A percentile compares a stretch with the other conserved stretches of the same genome.
phyloP scores from a whole-genome alignment of 2,329 filamentous ascomycete genomes.

The Fusarium globosum region DNA sequence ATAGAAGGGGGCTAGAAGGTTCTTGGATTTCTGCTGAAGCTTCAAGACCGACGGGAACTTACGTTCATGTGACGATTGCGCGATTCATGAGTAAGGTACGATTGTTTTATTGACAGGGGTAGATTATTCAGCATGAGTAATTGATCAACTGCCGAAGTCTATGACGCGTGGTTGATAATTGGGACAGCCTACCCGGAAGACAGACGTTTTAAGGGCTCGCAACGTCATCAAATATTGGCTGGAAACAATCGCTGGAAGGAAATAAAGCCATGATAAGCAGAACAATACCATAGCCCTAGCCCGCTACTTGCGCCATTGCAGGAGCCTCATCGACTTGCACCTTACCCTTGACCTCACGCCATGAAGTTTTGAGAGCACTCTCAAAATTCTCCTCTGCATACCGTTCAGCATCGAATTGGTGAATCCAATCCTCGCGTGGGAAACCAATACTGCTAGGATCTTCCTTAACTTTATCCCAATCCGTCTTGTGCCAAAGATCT shows the following conservation, averaged over 20 bases:
- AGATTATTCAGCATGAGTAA: slow-evolving; percentile 15
- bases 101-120: too few species aligned
- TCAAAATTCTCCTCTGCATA: slow-evolving; percentile 36
- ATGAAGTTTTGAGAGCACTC: not conserved
- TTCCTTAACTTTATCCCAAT: slow-evolving; percentile 33
- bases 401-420: slow-evolving; percentile 34
- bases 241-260: not conserved
- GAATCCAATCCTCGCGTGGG: slow-evolving; percentile 39
- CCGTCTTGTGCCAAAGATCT: slow-evolving; percentile 39
- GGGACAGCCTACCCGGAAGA: not conserved
- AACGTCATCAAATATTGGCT: not conserved
- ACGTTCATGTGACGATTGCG: not conserved
- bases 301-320: not conserved
- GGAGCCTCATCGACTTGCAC: not conserved
- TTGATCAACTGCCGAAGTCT: not conserved
- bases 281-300: not conserved
- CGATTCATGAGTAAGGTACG: not conserved
- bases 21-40: not conserved
- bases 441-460: slow-evolving; percentile 29
- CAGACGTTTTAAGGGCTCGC: not conserved
- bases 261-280: not conserved
- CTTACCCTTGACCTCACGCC: not conserved
- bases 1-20: not conserved
- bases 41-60: not conserved
- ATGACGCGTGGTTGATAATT: not conserved